These are phyloP conservation scores for Vickermania spadyakhi DNA, from an alignment of 208 protist genomes.

Conservation along the genomic window DNA sequence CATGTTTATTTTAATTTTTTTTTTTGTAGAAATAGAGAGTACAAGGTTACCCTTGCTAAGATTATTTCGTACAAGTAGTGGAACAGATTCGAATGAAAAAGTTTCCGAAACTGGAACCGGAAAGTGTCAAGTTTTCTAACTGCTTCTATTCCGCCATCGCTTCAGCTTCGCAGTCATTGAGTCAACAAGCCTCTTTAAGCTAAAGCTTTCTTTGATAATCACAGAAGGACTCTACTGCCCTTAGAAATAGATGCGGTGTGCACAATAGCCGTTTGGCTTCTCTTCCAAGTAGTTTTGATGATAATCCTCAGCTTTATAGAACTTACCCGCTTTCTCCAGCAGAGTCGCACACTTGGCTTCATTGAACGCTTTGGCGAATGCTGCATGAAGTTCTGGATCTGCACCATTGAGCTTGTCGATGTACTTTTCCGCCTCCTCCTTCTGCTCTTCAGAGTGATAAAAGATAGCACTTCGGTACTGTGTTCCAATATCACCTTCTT, in stretches of 20 bases:
- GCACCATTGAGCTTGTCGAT: constrained; percentile 63
- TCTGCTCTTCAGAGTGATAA: constrained; percentile 85
- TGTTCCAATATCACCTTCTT: constrained; percentile 87
- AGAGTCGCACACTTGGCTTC: constrained; percentile 50
- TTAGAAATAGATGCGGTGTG: constrained; percentile 73
- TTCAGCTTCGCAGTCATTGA: no score
- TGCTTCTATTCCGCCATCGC: no score
- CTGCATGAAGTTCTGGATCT: constrained; percentile 38
- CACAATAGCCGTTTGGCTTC: constrained; percentile 71
- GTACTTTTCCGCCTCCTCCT: constrained; percentile 57
- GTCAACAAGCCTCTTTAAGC: no score
- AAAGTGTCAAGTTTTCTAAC: no score
- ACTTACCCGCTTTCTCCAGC: constrained; percentile 45
- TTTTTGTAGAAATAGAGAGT: no score
- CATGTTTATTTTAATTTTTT: no score
- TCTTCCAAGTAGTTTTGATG: constrained; percentile 85
- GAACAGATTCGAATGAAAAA: no score
- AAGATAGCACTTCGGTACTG: constrained; percentile 94
- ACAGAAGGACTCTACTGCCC: no score
- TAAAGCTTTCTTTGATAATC: no score
- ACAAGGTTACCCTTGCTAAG: no score
- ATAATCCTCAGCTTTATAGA: constrained; percentile 84
- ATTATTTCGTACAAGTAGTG: no score
- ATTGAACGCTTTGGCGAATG: constrained; percentile 62
- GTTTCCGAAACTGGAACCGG: no score